Evolutionary conservation across 2,329 filamentous ascomycete species (phyloP), one percentile per base, ranked within the genome.

Genomic region (Fusarium robinianum): DNA sequence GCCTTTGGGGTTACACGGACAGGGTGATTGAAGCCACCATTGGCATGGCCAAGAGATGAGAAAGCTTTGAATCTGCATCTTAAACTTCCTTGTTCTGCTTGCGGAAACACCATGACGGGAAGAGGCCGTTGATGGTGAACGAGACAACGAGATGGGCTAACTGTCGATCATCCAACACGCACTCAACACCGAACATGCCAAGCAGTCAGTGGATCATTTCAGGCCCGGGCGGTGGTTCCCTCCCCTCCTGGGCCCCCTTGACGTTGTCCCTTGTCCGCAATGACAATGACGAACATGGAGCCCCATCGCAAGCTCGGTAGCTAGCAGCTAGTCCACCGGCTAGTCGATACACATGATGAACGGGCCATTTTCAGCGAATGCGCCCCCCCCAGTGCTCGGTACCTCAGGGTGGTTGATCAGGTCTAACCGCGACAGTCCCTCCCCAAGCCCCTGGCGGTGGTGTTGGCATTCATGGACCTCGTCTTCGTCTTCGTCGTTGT

Each of bases 221-320:
- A 43, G 51, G 42, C 30, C 41, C 17, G 21, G 50, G 25, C 27
- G 24, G 44, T 27, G 46, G 35, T 33, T 44, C 35, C 24, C 41
- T 24, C 19, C 26, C 26, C 42, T 43, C 29, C n/a, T n/a, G n/a
- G 46, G 45, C 46, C 34, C 49, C 46, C 19, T 40, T 19, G 45
- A 17, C 22, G 41, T 42, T 48, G 32, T 36, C 39, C 54, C 52
- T 56, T 42, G 47, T 46, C 46, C 37, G 35, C 51, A 42, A 47
- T 47, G 46, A 45, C 46, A 59, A 59, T 61, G 57, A 61, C 55
- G 57, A 59, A 57, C 53, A 57, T 59, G 51, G 45, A 54, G 53
- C 53, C 44, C 57, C 52, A 58, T 53, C 45, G 40, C 46, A 61
- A 51, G 53, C 49, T 61, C 57, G 57, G 57, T 61, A 61, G 57